A percentile compares a stretch with the other conserved stretches of the same genome.
Conservation (phyloP, 495 filamentous ascomycete species). For the Tuber aestivum region DNA sequence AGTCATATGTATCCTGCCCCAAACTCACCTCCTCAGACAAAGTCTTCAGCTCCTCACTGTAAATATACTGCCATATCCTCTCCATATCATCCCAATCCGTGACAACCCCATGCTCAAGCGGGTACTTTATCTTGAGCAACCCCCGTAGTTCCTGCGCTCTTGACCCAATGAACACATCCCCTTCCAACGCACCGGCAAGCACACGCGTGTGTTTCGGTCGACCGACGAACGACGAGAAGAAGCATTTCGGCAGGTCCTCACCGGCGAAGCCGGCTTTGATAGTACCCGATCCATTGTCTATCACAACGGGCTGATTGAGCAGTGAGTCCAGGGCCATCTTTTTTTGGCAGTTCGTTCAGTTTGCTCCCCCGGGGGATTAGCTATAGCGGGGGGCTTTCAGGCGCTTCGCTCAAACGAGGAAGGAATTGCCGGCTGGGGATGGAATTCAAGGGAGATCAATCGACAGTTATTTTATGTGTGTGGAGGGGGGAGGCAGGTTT, state of each 20-base stretch:
- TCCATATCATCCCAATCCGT: slow-evolving; percentile 99
- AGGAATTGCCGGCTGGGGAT: neutral
- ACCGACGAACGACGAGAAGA: slow-evolving; percentile 96
- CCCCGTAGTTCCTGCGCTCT: slow-evolving; percentile 72
- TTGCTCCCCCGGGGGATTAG: neutral
- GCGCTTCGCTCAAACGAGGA: neutral
- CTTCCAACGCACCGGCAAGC: slow-evolving; percentile 89
- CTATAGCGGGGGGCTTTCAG: neutral
- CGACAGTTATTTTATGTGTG: neutral
- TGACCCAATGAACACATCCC: slow-evolving; percentile 93
- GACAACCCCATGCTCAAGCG: slow-evolving; percentile 99
- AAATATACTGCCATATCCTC: slow-evolving; percentile 99
- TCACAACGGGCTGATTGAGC: slow-evolving; percentile 94
- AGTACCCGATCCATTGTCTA: slow-evolving; percentile 97
- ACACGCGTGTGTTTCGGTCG: slow-evolving; percentile 95
- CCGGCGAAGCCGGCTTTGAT: slow-evolving; percentile 96
- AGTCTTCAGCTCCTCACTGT: slow-evolving; percentile 94
- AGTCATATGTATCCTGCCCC: neutral
- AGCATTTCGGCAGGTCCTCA: slow-evolving; percentile 89
- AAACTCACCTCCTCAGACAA: slow-evolving; percentile 80
- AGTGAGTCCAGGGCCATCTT: slow-evolving; percentile 58
- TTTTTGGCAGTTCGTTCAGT: slow-evolving; percentile 7
- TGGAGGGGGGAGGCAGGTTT: neutral
- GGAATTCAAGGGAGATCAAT: neutral
- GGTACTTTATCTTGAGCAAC: slow-evolving; percentile 98